A percentile compares a stretch with the other conserved stretches of the same genome.
These are phyloP conservation scores for Penicillium aurantiogriseum DNA, from an alignment of 2,329 filamentous ascomycete genomes.

Conservation along the genomic window DNA sequence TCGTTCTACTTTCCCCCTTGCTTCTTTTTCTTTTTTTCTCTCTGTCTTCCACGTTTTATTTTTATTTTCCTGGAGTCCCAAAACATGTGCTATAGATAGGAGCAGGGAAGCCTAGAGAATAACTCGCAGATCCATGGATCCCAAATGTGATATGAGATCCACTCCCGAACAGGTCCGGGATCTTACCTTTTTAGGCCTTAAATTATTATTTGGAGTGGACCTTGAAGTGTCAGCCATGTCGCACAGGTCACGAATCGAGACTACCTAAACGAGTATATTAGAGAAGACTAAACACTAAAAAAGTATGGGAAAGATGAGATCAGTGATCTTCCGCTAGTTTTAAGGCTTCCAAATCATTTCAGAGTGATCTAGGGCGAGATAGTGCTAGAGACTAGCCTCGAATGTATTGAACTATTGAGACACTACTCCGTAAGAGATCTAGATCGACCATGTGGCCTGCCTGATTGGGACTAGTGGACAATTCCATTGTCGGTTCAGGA, in stretches of 20 bases:
- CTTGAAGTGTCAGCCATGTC: constrained; percentile 5
- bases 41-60: not conserved
- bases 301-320: not conserved
- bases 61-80: not conserved
- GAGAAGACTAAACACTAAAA: not conserved
- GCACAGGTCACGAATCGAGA: constrained; percentile 10
- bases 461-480: not conserved
- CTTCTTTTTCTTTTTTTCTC: not conserved
- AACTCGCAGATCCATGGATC: not conserved
- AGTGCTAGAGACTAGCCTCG: constrained; percentile 1
- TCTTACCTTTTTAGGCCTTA: not conserved
- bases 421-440: not conserved
- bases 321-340: constrained; percentile 3
- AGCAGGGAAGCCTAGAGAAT: not conserved
- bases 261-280: not conserved
- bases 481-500: not conserved
- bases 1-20: constrained; percentile 14
- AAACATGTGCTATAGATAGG: not conserved
- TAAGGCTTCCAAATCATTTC: constrained; percentile 21
- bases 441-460: constrained; percentile 3
- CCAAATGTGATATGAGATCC: constrained; percentile 6
- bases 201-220: constrained; percentile 3
- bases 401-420: constrained; percentile 7
- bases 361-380: constrained; percentile 4
- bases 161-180: constrained; percentile 5